Percentiles rank a stretch among this genome's conserved stretches.
Conservation (phyloP, 306 rosid genomes). For the Inga leiocalycina region DNA sequence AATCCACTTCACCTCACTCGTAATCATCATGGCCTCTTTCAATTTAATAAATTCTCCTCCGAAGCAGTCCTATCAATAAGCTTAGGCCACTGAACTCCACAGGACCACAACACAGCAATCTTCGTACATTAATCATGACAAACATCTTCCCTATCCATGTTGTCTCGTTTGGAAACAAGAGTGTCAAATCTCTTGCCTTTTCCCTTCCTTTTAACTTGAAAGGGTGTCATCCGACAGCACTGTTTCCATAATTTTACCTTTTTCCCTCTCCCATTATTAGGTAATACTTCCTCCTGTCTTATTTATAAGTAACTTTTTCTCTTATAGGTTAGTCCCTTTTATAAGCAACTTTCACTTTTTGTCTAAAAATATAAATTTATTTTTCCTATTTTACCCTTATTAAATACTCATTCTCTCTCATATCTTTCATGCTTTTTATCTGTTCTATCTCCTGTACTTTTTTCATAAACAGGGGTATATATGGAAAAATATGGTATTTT, state of each 20-base stretch:
- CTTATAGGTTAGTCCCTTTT: no score
- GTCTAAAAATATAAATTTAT: no score
- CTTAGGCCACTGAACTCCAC: constrained; percentile 7
- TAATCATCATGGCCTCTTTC: constrained; percentile 30
- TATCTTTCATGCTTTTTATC: no score
- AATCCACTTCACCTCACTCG: not conserved
- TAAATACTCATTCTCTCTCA: no score
- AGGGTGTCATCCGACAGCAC: constrained; percentile 36
- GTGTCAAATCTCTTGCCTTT: constrained; percentile 5
- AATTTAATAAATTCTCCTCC: constrained; percentile 18
- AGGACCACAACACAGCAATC: not conserved
- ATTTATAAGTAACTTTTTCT: no score
- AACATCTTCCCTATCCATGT: constrained; percentile 30
- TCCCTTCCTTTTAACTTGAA: constrained; percentile 20
- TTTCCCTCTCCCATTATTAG: constrained; percentile 15
- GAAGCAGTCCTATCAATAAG: constrained; percentile 11
- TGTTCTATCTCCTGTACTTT: no score
- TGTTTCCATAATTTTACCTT: not conserved
- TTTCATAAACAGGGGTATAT: no score
- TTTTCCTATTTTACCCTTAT: no score
- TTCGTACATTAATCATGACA: constrained; percentile 41
- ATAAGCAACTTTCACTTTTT: no score
- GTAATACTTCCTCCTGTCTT: not conserved
- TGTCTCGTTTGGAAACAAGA: constrained; percentile 35
- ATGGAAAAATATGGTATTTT: no score